These are phyloP conservation scores for Volvox carteri DNA, from an alignment of 163 green algal genomes.

Conservation along the genomic window DNA sequence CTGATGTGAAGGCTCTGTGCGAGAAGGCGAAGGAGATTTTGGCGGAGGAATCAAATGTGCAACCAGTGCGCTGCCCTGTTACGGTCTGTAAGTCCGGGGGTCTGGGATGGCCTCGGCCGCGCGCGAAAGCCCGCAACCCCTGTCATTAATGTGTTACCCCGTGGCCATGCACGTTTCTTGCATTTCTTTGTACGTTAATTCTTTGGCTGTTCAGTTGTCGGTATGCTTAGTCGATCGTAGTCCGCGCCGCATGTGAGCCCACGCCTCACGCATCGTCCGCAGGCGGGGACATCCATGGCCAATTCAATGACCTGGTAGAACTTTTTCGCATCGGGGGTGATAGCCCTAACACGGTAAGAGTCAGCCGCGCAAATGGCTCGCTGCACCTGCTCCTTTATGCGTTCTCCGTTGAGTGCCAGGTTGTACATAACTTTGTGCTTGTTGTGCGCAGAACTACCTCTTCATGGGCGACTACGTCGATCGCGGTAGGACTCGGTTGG, in stretches of 20 bases:
- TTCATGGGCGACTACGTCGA: slow-evolving; percentile 99
- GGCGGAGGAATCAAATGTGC: slow-evolving; percentile 97
- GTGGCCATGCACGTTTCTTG: neutral
- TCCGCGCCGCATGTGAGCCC: slow-evolving; percentile 28
- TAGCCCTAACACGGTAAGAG: slow-evolving; percentile 87
- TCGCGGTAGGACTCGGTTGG: slow-evolving; percentile 69
- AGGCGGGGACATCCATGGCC: slow-evolving; percentile 96
- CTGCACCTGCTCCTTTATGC: neutral
- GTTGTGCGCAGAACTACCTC: slow-evolving; percentile 89
- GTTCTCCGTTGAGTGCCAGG: neutral
- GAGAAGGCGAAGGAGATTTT: slow-evolving; percentile 94
- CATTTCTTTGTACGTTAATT: neutral
- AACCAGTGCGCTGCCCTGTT: slow-evolving; percentile 96
- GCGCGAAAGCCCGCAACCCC: neutral
- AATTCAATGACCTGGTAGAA: slow-evolving; percentile 98
- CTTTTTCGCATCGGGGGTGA: slow-evolving; percentile 98
- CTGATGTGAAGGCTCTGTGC: slow-evolving; percentile 96
- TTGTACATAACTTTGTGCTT: neutral
- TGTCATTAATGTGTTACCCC: neutral
- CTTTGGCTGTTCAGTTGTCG: neutral
- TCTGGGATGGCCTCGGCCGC: neutral
- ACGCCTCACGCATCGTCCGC: neutral
- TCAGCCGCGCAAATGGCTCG: neutral
- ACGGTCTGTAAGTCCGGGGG: slow-evolving; percentile 82
- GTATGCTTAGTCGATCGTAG: slow-evolving; percentile 56